Percentiles rank a stretch among this genome's conserved stretches.
phyloP scores from a whole-genome alignment of 2,329 filamentous ascomycete genomes.

The Cucurbitaria berberidis region DNA sequence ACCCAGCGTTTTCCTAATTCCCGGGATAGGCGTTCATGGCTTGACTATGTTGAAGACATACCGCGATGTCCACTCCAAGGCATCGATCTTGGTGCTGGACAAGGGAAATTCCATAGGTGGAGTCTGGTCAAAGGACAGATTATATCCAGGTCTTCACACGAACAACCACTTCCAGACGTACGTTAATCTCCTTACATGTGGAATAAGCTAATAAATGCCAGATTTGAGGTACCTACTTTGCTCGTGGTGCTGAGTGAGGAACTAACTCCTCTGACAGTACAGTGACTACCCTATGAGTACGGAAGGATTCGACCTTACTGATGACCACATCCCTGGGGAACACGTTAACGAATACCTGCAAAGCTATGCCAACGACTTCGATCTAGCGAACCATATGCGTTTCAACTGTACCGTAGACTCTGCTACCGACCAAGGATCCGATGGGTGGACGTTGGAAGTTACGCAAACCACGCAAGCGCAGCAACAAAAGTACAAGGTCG shows the following conservation, averaged over 20 bases:
- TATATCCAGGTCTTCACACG: conserved; percentile 54
- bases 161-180: conserved; percentile 53
- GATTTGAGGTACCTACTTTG: conserved; percentile 22
- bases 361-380: conserved; percentile 51
- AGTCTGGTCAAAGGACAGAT: conserved; percentile 51
- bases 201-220: conserved; percentile 5
- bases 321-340: conserved; percentile 66
- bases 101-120: conserved; percentile 50
- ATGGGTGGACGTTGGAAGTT: conserved; percentile 31
- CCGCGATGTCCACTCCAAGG: conserved; percentile 51
- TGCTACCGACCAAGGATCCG: conserved; percentile 49
- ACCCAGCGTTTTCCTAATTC: background rate
- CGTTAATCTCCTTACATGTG: conserved; percentile 10
- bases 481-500: conserved; percentile 10
- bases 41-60: conserved; percentile 58
- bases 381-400: conserved; percentile 56
- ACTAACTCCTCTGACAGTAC: conserved; percentile 32
- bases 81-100: conserved; percentile 55
- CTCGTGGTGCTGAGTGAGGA: background rate
- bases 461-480: background rate
- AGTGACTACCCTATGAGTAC: conserved; percentile 45
- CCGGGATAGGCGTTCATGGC: conserved; percentile 47
- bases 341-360: conserved; percentile 64
- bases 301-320: conserved; percentile 37
- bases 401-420: conserved; percentile 60